phyloP scores from a whole-genome alignment of 2,329 filamentous ascomycete species.

The Periconia sp. region DNA sequence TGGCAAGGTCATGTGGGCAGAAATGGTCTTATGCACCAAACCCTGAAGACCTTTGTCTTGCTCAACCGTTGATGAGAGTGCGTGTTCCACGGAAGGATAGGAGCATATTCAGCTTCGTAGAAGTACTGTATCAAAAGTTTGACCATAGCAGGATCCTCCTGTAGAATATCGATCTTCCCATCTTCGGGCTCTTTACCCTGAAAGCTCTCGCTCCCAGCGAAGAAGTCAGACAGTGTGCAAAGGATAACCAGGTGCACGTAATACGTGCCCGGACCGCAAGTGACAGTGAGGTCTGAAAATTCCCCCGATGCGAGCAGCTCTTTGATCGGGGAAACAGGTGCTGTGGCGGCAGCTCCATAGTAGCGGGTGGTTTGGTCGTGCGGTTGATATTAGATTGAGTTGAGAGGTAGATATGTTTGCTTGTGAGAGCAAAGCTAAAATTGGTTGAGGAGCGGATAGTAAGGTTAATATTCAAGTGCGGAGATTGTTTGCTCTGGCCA shows the following conservation, averaged over 20 bases:
- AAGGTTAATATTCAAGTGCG: no score
- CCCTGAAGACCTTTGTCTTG: constrained; percentile 35
- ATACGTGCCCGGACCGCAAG: constrained; percentile 10
- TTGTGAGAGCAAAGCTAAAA: no score
- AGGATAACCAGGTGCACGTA: constrained; percentile 21
- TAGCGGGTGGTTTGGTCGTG: no score
- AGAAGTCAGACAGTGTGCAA: constrained; percentile 15
- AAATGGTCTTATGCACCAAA: constrained; percentile 28
- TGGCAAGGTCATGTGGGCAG: constrained; percentile 18
- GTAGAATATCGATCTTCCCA: constrained; percentile 3
- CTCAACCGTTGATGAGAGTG: constrained; percentile 30
- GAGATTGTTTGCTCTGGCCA: no score
- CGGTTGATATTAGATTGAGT: no score
- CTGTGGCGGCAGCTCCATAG: background rate
- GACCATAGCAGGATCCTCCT: constrained; percentile 13
- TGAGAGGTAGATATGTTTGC: no score
- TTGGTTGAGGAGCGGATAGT: no score
- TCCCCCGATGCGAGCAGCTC: background rate
- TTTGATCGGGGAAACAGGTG: constrained; percentile 11
- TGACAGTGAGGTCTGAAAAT: constrained; percentile 19
- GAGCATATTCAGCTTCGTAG: constrained; percentile 12
- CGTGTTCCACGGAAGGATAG: constrained; percentile 10
- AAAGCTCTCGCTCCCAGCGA: constrained; percentile 14
- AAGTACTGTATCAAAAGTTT: constrained; percentile 16
- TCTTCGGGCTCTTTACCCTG: background rate